Evolutionary conservation across 305 asterid species (phyloP), one percentile per base, ranked within the genome.

Genomic region (Fraxinus floribunda): DNA sequence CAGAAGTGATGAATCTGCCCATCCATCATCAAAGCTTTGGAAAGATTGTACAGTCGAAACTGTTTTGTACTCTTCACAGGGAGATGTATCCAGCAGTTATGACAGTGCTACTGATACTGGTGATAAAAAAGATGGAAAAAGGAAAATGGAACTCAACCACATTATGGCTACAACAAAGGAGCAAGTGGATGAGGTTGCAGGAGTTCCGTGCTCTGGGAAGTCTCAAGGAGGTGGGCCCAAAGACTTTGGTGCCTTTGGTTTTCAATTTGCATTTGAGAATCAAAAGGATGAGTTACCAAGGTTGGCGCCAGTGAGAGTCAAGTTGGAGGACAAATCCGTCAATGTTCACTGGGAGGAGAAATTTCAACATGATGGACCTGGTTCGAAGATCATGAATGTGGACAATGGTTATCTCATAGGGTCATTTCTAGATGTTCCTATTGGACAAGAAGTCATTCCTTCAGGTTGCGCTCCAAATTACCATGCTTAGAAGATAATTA

Each of bases 281-380:
- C 95, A 88, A 66, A 94, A 90, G 90, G 99, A 95, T 89, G 98
- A 95, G 89, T 88, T 94, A 78, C 99, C 99, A 39, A 91, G 97
- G 86, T 85, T 96, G 70, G 90, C 97, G 30, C 99, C 98, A 64
- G 98, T 96, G 82, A 92, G 91, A 80, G 94, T 96, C 78, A 96
- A 94, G 86, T 90, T 97, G 46, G 97, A 93, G 84, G 97, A 92
- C 88, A 96, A 91, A 88, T 68, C 98, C 49, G 90, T 91, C 89
- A 93, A 81, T 87, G 87, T 92, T 86, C 95, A 87, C n/a, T 94
- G 97, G 99, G 99, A 92, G 85, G 95, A 94, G 86, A 94, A 91
- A 83, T 89, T 90, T 83, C 95, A 94, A 81, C 34, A 26, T 24
- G 98, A 93, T 91, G 93, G 88, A 64, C 85, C 88, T 78, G 93